These are phyloP conservation scores for Russula griseocarnosa DNA, from an alignment of 768 basidiomycete species.

Conservation along the genomic window DNA sequence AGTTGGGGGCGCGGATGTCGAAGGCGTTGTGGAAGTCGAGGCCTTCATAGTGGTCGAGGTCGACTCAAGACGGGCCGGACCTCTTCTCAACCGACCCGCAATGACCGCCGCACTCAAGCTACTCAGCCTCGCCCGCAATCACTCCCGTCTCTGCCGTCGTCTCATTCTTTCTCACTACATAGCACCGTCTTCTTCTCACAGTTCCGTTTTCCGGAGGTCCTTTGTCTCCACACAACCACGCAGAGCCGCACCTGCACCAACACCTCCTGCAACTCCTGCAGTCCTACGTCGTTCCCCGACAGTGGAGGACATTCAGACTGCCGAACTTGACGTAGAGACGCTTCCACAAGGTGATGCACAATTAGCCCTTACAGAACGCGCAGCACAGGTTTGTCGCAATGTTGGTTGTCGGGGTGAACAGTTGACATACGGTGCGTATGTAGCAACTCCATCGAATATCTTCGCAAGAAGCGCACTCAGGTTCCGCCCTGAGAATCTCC, in stretches of 20 bases:
- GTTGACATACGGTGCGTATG: slow-evolving; percentile 2
- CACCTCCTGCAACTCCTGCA: slow-evolving; percentile 28
- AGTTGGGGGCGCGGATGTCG: slow-evolving; percentile 36
- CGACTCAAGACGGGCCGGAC: not conserved
- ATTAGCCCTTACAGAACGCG: slow-evolving; percentile 64
- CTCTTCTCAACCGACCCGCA: not conserved
- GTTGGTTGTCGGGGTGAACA: not conserved
- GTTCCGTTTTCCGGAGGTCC: not conserved
- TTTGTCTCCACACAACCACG: slow-evolving; percentile 14
- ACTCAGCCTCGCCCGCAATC: not conserved
- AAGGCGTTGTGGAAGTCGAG: slow-evolving; percentile 23
- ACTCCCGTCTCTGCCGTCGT: not conserved
- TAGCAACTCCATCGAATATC: slow-evolving; percentile 79
- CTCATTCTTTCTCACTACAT: not conserved
- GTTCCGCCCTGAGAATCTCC: slow-evolving; percentile 70
- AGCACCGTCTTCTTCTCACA: not conserved
- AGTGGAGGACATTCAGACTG: slow-evolving; percentile 48
- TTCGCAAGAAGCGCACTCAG: slow-evolving; percentile 53
- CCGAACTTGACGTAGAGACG: slow-evolving; percentile 61
- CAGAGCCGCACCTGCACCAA: slow-evolving; percentile 9
- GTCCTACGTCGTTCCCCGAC: slow-evolving; percentile 38
- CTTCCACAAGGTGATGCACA: slow-evolving; percentile 50
- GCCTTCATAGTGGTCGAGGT: slow-evolving; percentile 24
- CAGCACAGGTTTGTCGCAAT: slow-evolving; percentile 57
- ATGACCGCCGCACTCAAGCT: not conserved